Conservation (phyloP, 257 asterid genomes). For the Nicotiana knightiana region DNA sequence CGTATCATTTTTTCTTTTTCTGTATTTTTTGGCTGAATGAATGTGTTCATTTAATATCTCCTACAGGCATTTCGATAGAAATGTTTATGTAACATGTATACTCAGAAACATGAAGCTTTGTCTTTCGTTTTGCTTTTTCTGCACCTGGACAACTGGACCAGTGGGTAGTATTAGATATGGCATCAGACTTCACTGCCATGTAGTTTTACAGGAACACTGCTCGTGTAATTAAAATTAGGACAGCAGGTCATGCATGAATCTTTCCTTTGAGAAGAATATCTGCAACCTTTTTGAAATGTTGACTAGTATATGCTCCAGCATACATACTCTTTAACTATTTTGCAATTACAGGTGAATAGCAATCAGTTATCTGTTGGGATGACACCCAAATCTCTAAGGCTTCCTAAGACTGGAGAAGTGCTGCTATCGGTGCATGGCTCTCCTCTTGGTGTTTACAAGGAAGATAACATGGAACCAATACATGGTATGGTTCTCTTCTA, state of each 20-base stretch:
- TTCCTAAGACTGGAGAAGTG: slow-evolving; percentile 77
- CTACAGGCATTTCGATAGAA: not conserved
- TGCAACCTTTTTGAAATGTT: not conserved
- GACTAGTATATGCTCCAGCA: not conserved
- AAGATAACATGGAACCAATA: slow-evolving; percentile 90
- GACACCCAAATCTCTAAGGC: slow-evolving; percentile 70
- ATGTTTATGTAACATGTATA: not conserved
- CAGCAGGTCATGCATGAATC: not conserved
- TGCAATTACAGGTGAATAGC: slow-evolving; percentile 45
- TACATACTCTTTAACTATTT: not conserved
- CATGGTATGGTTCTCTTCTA: slow-evolving; percentile 36
- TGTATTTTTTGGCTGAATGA: not conserved
- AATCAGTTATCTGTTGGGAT: slow-evolving; percentile 59
- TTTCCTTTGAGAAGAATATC: not conserved
- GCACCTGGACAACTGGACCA: not conserved
- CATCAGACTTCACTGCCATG: not conserved
- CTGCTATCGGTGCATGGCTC: slow-evolving; percentile 88
- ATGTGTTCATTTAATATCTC: not conserved
- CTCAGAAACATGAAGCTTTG: not conserved
- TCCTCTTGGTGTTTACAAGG: slow-evolving; percentile 84
- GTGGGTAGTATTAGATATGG: not conserved
- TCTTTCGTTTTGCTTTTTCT: not conserved
- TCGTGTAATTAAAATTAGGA: not conserved
- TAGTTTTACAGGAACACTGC: not conserved
- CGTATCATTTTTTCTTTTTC: not conserved